A percentile compares a stretch with the other conserved stretches of the same genome.
Evolutionary conservation across 2,329 filamentous ascomycete species (phyloP).

Genomic region (Apiospora malaysiana): DNA sequence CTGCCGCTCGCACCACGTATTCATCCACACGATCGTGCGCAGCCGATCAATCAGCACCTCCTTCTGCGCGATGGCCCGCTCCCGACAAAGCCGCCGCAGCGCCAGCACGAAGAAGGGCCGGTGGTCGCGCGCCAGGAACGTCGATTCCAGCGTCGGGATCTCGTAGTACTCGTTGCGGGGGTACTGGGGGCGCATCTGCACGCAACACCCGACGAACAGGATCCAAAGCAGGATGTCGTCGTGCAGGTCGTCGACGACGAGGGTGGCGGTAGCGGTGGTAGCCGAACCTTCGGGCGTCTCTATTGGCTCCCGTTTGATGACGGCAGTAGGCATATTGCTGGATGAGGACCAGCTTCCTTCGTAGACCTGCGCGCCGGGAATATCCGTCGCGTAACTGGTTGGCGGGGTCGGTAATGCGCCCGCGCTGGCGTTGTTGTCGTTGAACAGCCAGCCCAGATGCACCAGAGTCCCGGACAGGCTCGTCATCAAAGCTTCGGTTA

Average conservation of each 20-base stretch:
- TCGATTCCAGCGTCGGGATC: conserved; percentile 28
- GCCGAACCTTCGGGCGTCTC: background rate
- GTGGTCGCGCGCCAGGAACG: conserved; percentile 31
- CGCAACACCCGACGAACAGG: conserved; percentile 40
- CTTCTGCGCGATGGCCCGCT: conserved; percentile 34
- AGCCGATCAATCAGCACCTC: conserved; percentile 33
- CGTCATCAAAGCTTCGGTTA: conserved; percentile 36
- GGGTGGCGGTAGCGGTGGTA: no score
- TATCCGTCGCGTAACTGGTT: background rate
- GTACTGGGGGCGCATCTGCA: conserved; percentile 30
- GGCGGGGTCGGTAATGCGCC: background rate
- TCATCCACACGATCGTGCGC: conserved; percentile 37
- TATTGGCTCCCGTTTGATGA: background rate
- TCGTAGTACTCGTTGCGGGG: conserved; percentile 25
- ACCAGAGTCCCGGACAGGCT: conserved; percentile 35
- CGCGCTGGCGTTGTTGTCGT: background rate
- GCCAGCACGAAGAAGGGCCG: conserved; percentile 39
- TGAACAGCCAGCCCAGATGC: conserved; percentile 34
- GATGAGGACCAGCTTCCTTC: conserved; percentile 21
- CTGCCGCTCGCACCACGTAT: conserved; percentile 41
- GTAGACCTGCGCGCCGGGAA: background rate
- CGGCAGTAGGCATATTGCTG: background rate
- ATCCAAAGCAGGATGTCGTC: conserved; percentile 39
- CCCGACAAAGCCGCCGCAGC: conserved; percentile 35
- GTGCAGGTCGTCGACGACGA: conserved; percentile 33